These are phyloP conservation scores for Rubroboletus pulcherrimus DNA, from an alignment of 768 basidiomycete genomes.

Conservation along the genomic window DNA sequence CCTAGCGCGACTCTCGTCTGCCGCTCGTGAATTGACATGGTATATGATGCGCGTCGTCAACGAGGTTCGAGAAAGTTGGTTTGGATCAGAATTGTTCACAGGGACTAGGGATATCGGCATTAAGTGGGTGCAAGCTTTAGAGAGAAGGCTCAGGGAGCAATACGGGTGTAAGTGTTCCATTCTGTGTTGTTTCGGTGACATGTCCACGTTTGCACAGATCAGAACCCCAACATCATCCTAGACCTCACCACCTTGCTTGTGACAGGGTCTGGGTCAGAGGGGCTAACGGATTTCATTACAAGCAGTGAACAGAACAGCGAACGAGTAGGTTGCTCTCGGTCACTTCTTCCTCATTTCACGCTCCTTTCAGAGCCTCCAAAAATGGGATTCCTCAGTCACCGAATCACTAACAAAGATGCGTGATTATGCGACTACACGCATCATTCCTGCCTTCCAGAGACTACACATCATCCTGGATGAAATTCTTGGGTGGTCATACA, in stretches of 20 bases:
- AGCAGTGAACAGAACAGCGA: slow-evolving; percentile 81
- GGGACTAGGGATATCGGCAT: slow-evolving; percentile 73
- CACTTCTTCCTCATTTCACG: slow-evolving; percentile 18
- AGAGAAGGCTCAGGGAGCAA: slow-evolving; percentile 60
- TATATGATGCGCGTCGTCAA: slow-evolving; percentile 66
- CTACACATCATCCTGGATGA: slow-evolving; percentile 74
- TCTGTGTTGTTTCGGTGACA: slow-evolving; percentile 12
- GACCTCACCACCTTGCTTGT: slow-evolving; percentile 70
- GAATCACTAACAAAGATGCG: slow-evolving; percentile 71
- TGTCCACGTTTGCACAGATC: slow-evolving; percentile 39
- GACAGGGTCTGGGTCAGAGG: slow-evolving; percentile 68
- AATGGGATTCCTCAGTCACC: slow-evolving; percentile 74
- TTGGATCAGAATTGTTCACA: slow-evolving; percentile 58
- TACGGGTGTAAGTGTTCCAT: slow-evolving; percentile 54
- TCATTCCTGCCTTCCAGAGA: slow-evolving; percentile 74
- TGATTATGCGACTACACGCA: slow-evolving; percentile 65
- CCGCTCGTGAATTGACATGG: slow-evolving; percentile 66
- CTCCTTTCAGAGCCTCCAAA: slow-evolving; percentile 60
- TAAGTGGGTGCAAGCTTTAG: slow-evolving; percentile 66
- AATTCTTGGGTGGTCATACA: slow-evolving; percentile 69
- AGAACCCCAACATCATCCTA: slow-evolving; percentile 57
- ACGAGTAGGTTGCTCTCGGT: slow-evolving; percentile 46
- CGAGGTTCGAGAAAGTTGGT: slow-evolving; percentile 73
- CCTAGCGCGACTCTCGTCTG: slow-evolving; percentile 66
- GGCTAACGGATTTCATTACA: slow-evolving; percentile 69